Percentiles rank a stretch among this genome's conserved stretches.
Conservation (phyloP, 2,329 filamentous ascomycete genomes). For the Dryadomyces quercus-mongolicae region DNA sequence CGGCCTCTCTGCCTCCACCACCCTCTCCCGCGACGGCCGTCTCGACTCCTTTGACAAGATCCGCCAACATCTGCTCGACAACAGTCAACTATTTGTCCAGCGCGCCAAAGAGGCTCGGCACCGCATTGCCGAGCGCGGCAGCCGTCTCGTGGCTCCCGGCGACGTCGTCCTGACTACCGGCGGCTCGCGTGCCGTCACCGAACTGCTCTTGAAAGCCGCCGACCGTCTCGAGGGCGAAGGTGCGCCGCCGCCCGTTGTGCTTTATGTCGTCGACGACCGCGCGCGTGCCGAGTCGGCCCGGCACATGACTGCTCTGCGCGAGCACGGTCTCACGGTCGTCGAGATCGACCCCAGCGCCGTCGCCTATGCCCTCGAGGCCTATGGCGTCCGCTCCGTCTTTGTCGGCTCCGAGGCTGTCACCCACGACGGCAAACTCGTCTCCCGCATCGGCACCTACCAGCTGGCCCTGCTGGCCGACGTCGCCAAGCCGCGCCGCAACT, state of each 20-base stretch:
- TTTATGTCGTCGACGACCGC: conserved; percentile 58
- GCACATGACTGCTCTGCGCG: conserved; percentile 59
- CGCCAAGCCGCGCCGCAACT: conserved; percentile 38
- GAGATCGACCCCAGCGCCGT: conserved; percentile 65
- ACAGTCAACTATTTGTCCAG: conserved; percentile 75
- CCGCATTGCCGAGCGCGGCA: conserved; percentile 69
- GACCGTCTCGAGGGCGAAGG: conserved; percentile 38
- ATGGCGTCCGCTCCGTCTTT: conserved; percentile 56
- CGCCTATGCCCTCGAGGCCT: conserved; percentile 58
- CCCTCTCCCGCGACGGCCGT: conserved; percentile 9
- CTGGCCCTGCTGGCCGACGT: conserved; percentile 70
- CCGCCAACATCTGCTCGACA: conserved; percentile 70
- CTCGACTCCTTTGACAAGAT: conserved; percentile 66
- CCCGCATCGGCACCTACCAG: conserved; percentile 74
- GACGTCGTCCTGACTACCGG: conserved; percentile 83
- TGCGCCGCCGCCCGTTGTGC: conserved; percentile 40
- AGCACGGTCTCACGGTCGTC: conserved; percentile 68
- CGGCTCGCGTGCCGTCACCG: conserved; percentile 71
- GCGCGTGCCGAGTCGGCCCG: conserved; percentile 47
- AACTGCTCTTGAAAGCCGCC: conserved; percentile 62
- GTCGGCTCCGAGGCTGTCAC: conserved; percentile 76
- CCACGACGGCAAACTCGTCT: conserved; percentile 88
- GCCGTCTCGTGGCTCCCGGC: conserved; percentile 66
- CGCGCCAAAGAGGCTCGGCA: conserved; percentile 76
- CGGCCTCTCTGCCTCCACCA: conserved; percentile 8